Percentiles rank a stretch among this genome's conserved stretches.
Conservation (phyloP, 345 rosid species). For the Linum lewisii region DNA sequence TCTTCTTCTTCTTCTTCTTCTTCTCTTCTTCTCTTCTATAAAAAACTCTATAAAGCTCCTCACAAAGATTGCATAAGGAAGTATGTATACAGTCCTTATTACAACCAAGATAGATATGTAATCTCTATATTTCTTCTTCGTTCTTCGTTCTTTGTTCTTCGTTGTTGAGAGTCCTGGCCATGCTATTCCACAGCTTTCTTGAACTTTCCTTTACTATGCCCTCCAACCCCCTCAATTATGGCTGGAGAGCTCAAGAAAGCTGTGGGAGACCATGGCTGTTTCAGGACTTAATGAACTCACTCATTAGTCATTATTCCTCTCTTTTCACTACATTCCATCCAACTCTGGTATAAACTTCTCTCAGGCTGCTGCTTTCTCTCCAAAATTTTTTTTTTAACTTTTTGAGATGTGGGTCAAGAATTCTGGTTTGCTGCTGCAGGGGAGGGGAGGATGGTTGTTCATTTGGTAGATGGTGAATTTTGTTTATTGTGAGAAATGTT, state of each 20-base stretch:
- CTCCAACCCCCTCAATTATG: background rate
- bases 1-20: constrained; percentile 4
- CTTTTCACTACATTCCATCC: background rate
- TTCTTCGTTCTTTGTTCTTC: background rate
- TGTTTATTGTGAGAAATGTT: too few relatives aligned
- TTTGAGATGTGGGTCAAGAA: background rate
- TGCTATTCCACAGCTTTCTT: constrained; percentile 94
- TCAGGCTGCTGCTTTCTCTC: too few relatives aligned
- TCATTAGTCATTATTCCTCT: too few relatives aligned
- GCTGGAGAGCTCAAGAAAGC: constrained; percentile 68
- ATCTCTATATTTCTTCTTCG: constrained; percentile 9
- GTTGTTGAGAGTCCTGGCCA: constrained; percentile 35
- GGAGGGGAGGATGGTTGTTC: background rate
- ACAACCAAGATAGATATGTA: too few relatives aligned
- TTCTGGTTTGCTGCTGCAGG: background rate
- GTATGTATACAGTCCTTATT: too few relatives aligned
- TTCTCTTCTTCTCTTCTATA: background rate
- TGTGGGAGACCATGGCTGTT: constrained; percentile 63
- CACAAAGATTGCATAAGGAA: constrained; percentile 21
- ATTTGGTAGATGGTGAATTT: too few relatives aligned
- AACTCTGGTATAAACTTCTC: background rate
- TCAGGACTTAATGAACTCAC: constrained; percentile 33
- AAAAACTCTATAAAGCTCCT: constrained; percentile 42
- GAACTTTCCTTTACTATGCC: constrained; percentile 38
- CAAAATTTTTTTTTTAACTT: too few relatives aligned